Conservation (phyloP, 1,284 basidiomycete genomes). For the Phlebopus sp. region DNA sequence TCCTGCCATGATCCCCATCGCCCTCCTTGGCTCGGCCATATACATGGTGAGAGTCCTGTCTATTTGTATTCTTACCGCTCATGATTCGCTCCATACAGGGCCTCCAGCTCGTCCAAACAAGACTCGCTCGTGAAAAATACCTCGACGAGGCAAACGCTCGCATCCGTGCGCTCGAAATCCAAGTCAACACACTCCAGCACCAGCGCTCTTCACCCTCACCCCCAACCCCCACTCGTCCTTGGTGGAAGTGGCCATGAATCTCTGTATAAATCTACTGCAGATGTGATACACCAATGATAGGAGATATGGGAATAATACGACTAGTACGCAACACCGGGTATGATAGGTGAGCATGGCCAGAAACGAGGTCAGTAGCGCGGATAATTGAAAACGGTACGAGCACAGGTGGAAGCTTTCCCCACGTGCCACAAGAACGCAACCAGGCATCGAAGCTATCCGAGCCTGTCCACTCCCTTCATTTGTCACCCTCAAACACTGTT, state of each 20-base stretch:
- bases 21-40: conserved; percentile 71
- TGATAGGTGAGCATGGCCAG: neutral
- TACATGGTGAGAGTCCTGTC: conserved; percentile 65
- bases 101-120: conserved; percentile 58
- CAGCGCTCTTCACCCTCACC: conserved; percentile 4
- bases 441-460: neutral
- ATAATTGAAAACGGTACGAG: neutral
- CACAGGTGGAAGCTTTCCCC: neutral
- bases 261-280: conserved; percentile 17
- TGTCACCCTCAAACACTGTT: conserved; percentile 18
- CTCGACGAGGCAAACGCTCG: conserved; percentile 55
- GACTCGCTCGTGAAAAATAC: conserved; percentile 67
- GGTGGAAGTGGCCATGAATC: conserved; percentile 18
- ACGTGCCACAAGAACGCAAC: neutral
- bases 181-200: conserved; percentile 45
- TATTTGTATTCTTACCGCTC: no score
- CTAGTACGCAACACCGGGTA: neutral
- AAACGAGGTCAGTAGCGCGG: neutral
- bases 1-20: conserved; percentile 75
- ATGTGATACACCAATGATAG: neutral
- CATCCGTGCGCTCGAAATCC: conserved; percentile 54
- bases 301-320: conserved; percentile 5
- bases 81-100: no score
- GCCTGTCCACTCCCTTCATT: neutral
- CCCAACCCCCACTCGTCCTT: conserved; percentile 9